Evolutionary conservation across 805 yeast species (phyloP).

Genomic region (Saturnispora saitoi): DNA sequence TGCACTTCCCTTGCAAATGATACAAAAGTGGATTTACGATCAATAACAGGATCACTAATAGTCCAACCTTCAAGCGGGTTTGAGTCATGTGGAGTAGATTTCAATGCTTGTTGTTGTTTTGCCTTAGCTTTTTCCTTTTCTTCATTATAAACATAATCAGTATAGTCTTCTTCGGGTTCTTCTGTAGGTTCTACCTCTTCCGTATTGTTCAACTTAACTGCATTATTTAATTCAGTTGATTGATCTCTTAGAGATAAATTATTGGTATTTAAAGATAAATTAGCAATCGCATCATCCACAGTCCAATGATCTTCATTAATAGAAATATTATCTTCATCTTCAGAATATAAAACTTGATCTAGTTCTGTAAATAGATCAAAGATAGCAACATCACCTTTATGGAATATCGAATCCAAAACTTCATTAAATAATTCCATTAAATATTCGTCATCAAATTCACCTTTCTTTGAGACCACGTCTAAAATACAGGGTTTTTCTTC

Average conservation of each 20-base stretch:
- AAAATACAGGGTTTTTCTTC: slow-evolving; percentile 50
- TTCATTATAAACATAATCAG: slow-evolving; percentile 19
- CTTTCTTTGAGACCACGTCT: slow-evolving; percentile 35
- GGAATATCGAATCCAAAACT: slow-evolving; percentile 45
- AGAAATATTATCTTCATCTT: slow-evolving; percentile 25
- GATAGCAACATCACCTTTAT: slow-evolving; percentile 60
- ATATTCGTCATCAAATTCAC: slow-evolving; percentile 37
- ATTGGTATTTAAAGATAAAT: background rate
- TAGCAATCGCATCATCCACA: slow-evolving; percentile 10
- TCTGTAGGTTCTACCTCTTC: background rate
- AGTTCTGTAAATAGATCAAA: slow-evolving; percentile 71
- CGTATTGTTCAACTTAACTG: background rate
- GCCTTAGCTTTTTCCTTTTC: slow-evolving; percentile 21
- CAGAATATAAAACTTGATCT: slow-evolving; percentile 41
- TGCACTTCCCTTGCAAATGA: slow-evolving; percentile 61
- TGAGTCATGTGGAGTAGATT: slow-evolving; percentile 14
- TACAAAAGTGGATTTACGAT: slow-evolving; percentile 78
- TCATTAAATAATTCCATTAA: slow-evolving; percentile 40
- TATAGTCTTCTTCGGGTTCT: slow-evolving; percentile 1
- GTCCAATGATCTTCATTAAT: slow-evolving; percentile 21
- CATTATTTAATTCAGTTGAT: slow-evolving; percentile 1
- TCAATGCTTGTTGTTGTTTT: slow-evolving; percentile 3
- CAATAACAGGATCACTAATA: slow-evolving; percentile 67
- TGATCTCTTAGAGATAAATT: background rate
- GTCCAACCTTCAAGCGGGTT: slow-evolving; percentile 66